Base-by-base conservation (phyloP, 768 basidiomycete genomes). In the Panellus pusillus region DNA sequence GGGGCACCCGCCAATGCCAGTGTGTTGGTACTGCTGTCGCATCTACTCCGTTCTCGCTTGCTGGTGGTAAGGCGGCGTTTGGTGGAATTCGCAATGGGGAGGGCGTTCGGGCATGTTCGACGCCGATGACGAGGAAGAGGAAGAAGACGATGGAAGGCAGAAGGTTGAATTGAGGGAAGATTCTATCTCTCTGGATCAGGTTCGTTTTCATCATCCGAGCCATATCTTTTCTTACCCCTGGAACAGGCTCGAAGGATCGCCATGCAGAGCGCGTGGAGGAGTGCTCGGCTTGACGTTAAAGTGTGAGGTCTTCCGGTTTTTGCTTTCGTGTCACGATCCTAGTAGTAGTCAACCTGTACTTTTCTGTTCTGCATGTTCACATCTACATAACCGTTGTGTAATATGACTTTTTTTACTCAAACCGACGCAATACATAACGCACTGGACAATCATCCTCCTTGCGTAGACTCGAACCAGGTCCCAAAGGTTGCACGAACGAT, bases 141-240 rank as follows among this genome's bases (percentile, higher is more conserved):
- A 81, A 0, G 78, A 85, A 1, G 78, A 79, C 0, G 75, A 80
- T 47, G 81, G 83, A 15, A 77, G 77, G 62, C 89, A 93, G 68
- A 82, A 74, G 58, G 82, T 97, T 19, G 86, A 89, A 63, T 73
- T 96, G 58, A 75, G 79, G 60, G 90, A 93, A 65, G 90, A 87
- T 63, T 84, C 87, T 28, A 98, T 99, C 68, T 87, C 91, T 12
- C 76, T 97, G 54, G 96, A 98, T 60, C 96, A 98, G 81, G 93
- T 93, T 61, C 24, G 78, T 68, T 29, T 17, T 41, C 32, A 52
- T 43, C 17, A 20, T 32, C 11, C 9, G 51, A 31, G 43, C 19
- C 14, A 46, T 11, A 52, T 55, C 36, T 60, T 45, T 63, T 20
- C 18, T 55, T 28, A 55, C 12, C 43, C 55, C 32, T 48, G 35